Base-by-base conservation (phyloP, 768 basidiomycete genomes). In the Phaffia tasmanica region DNA sequence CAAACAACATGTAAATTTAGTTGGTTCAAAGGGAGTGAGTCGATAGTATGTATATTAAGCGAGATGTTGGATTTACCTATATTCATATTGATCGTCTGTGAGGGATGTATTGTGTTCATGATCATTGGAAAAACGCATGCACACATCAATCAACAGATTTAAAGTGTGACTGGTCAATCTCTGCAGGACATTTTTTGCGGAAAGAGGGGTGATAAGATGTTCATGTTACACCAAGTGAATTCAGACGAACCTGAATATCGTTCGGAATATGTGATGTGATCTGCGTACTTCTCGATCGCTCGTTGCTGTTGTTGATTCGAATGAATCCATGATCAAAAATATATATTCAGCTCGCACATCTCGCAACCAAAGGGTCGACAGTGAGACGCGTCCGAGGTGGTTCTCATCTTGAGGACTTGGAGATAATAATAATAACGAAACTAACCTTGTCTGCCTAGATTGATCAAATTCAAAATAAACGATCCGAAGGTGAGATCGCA, bases 251-350 rank as follows among this genome's bases (percentile, higher is more conserved):
- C 59, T 30, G 59, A 42, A 29, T 61, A 65, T 46, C 64, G 57
- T 23, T 57, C 64, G 8, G 64, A 65, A 55, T 65, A 65, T 19
- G 50, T 51, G 27, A 65, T 65, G 57, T 60, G 46, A 35, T 65
- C 64, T 19, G 57, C 57, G 51, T 65, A 65, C 48, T 65, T 65
- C n/a, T 65, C 64, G 49, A 65, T 65, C 9, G 64, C 64, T 21
- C 49, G 42, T 19, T 23, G 47, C 64, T 65, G 35, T 49, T 42
- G 35, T 42, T 42, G 4, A 42, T 42, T 11, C 4, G 4, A 11
- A 5, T 11, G 6, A 42, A 11, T 42, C 35, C 6, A 42, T 42
- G 11, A 5, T 42, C 11, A 4, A 42, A 42, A 42, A 42, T 11
- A 42, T 11, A 11, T 42, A 5, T 42, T 42, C 35, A 42, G 35